Evolutionary conservation across 1,139 yeast genomes (phyloP).

Genomic region (Candida sp.): DNA sequence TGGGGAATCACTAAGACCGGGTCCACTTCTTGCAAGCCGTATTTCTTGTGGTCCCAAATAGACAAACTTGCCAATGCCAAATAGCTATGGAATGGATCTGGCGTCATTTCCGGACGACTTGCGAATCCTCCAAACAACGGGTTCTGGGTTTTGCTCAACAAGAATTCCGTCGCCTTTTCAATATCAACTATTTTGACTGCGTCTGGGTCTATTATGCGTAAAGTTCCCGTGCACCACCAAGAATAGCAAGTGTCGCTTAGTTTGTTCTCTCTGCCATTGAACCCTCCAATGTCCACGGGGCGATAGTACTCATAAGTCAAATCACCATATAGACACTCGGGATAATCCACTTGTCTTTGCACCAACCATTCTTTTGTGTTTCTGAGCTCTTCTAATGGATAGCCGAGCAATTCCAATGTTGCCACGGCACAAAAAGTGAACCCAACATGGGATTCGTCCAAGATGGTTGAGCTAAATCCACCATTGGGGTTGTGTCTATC

Average conservation of each 20-base stretch:
- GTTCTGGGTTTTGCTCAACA: constrained; percentile 68
- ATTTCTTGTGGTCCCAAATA: constrained; percentile 33
- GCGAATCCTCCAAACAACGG: constrained; percentile 78
- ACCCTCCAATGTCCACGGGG: constrained; percentile 68
- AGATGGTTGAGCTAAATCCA: constrained; percentile 50
- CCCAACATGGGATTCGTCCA: constrained; percentile 85
- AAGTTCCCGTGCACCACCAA: constrained; percentile 82
- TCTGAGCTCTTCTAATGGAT: constrained; percentile 24
- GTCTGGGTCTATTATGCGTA: constrained; percentile 41
- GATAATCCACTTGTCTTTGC: constrained; percentile 62
- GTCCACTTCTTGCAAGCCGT: constrained; percentile 25
- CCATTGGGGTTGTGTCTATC: constrained; percentile 61
- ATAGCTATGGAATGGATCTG: constrained; percentile 76
- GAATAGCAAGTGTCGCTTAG: constrained; percentile 90
- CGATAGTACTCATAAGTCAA: constrained; percentile 40
- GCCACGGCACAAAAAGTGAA: constrained; percentile 87
- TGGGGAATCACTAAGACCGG: constrained; percentile 29
- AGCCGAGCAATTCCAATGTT: constrained; percentile 52
- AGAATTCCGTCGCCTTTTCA: constrained; percentile 42
- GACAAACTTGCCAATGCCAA: constrained; percentile 63
- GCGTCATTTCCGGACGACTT: constrained; percentile 61
- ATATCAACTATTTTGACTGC: constrained; percentile 38
- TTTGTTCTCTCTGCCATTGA: constrained; percentile 89
- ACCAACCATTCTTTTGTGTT: constrained; percentile 60
- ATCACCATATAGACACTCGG: constrained; percentile 22